Conservation (phyloP, 2,329 filamentous ascomycete genomes). For the Aspergillus neoniger region DNA sequence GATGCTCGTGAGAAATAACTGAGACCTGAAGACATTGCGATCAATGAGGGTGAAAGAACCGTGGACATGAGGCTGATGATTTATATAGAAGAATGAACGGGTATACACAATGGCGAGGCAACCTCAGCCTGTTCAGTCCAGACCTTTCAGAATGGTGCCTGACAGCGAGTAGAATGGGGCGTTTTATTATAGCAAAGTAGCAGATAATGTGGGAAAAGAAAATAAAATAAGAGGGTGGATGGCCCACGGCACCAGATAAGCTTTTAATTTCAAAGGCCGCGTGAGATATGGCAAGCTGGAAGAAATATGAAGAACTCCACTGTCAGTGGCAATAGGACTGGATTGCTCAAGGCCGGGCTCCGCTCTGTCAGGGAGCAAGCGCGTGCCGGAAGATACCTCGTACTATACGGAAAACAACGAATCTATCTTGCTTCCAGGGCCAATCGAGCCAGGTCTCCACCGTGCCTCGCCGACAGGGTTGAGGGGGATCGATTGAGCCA, state of each 20-base stretch:
- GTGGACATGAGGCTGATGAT: constrained; percentile 33
- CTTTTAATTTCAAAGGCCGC: constrained; percentile 16
- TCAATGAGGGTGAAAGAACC: constrained; percentile 30
- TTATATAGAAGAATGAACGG: constrained; percentile 2
- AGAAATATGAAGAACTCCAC: constrained; percentile 16
- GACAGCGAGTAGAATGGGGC: constrained; percentile 6
- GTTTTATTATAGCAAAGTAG: constrained; percentile 9
- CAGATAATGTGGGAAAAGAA: neutral
- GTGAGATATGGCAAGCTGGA: constrained; percentile 16
- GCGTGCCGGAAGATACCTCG: constrained; percentile 18
- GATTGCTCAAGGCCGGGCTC: constrained; percentile 10
- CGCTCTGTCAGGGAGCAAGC: constrained; percentile 19
- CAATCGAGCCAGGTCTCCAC: constrained; percentile 17
- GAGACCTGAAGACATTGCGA: constrained; percentile 34
- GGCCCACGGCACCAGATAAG: constrained; percentile 21
- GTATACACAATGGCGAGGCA: neutral
- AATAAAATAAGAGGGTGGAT: neutral
- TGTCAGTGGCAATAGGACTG: constrained; percentile 15
- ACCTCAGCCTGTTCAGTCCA: constrained; percentile 1
- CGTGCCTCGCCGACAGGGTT: constrained; percentile 15
- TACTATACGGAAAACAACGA: constrained; percentile 19
- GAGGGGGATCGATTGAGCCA: constrained; percentile 20
- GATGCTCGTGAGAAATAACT: constrained; percentile 34
- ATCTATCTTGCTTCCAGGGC: constrained; percentile 11
- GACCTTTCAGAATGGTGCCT: constrained; percentile 8